Percentiles rank a stretch among this genome's conserved stretches.
Conservation (phyloP, 2,329 filamentous ascomycete genomes). For the Aspergillus floridensis region DNA sequence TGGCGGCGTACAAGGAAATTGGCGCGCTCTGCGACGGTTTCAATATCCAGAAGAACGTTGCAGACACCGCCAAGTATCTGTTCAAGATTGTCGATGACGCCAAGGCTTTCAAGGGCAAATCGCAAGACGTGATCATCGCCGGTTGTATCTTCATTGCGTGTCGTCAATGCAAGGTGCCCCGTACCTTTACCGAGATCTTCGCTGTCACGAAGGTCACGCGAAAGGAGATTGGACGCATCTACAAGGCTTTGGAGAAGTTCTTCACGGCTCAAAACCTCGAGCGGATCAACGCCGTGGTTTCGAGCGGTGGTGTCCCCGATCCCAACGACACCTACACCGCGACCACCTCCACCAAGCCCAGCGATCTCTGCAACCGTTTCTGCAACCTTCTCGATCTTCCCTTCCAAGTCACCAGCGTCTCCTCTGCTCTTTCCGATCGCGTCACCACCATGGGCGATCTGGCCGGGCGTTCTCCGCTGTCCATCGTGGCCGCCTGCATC, state of each 20-base stretch:
- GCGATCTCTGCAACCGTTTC: slow-evolving; percentile 84
- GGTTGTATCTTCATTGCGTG: slow-evolving; percentile 98
- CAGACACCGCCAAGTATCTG: slow-evolving; percentile 88
- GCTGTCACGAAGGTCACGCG: slow-evolving; percentile 90
- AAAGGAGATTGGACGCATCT: slow-evolving; percentile 95
- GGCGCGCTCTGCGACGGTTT: slow-evolving; percentile 81
- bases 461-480: slow-evolving; percentile 88
- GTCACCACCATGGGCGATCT: slow-evolving; percentile 76
- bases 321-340: slow-evolving; percentile 64
- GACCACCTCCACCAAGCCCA: slow-evolving; percentile 73
- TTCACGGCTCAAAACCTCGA: slow-evolving; percentile 70
- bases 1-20: slow-evolving; percentile 85
- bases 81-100: slow-evolving; percentile 93
- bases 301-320: slow-evolving; percentile 51
- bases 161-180: slow-evolving; percentile 79
- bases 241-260: slow-evolving; percentile 89
- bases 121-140: slow-evolving; percentile 87
- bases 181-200: slow-evolving; percentile 93
- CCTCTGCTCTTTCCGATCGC: slow-evolving; percentile 72
- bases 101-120: slow-evolving; percentile 92
- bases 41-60: slow-evolving; percentile 74
- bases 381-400: slow-evolving; percentile 78
- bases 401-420: slow-evolving; percentile 74
- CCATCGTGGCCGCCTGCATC: slow-evolving; percentile 91
- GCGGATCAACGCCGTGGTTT: slow-evolving; percentile 49